phyloP scores from a whole-genome alignment of 2,329 filamentous ascomycete species.

The Ciborinia camelliae region DNA sequence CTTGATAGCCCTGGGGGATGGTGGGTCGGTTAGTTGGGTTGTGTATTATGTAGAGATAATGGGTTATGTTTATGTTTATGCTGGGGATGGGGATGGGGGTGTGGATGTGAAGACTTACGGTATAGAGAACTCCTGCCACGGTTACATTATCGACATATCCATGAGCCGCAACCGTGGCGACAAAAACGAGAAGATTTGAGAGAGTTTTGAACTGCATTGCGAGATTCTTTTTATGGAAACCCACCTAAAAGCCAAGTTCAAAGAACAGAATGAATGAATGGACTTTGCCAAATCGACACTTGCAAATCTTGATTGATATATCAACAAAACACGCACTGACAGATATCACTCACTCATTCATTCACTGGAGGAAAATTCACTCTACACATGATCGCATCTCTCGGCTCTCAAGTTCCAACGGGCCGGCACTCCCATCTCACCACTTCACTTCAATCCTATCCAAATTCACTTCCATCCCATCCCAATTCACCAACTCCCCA shows the following conservation, averaged over 20 bases:
- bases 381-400: neutral
- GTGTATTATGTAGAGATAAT: too few species aligned
- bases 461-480: too few species aligned
- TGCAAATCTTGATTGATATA: neutral
- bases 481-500: too few species aligned
- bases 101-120: slow-evolving; percentile 10
- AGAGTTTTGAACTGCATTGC: slow-evolving; percentile 14
- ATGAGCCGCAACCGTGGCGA: slow-evolving; percentile 23
- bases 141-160: slow-evolving; percentile 29
- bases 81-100: too few species aligned
- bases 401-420: too few species aligned
- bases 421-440: neutral
- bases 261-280: neutral
- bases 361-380: too few species aligned
- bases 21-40: too few species aligned
- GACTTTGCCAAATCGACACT: neutral
- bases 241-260: too few species aligned
- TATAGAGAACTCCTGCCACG: slow-evolving; percentile 28
- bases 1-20: too few species aligned
- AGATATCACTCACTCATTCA: too few species aligned
- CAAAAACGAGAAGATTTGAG: slow-evolving; percentile 22
- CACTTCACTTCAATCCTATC: neutral
- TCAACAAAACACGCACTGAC: neutral
- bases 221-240: neutral
- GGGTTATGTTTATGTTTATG: too few species aligned